Conservation (phyloP, 495 filamentous ascomycete genomes). For the Xylaria palmicola region DNA sequence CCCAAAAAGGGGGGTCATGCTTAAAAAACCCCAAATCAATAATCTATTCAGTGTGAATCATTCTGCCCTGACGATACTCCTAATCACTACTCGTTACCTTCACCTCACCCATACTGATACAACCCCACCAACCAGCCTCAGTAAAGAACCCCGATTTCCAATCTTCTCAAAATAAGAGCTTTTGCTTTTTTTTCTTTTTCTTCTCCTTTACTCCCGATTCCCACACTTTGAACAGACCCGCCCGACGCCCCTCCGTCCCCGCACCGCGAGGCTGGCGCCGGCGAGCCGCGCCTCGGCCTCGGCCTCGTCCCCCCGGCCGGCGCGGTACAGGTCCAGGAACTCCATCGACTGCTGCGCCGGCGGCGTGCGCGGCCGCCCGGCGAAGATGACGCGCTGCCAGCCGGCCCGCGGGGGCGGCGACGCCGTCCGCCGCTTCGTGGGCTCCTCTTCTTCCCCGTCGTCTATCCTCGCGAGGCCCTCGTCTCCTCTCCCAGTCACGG, state of each 20-base stretch:
- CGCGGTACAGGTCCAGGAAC: constrained; percentile 19
- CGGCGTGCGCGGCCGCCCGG: neutral
- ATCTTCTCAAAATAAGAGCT: too few species aligned
- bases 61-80: neutral
- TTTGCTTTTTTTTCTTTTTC: too few species aligned
- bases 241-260: constrained; percentile 27
- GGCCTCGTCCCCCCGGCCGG: constrained; percentile 8
- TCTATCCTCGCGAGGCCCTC: too few species aligned
- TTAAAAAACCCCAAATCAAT: too few species aligned
- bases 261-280: constrained; percentile 37
- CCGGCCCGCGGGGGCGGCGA: too few species aligned
- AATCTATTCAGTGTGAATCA: neutral
- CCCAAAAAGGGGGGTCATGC: too few species aligned
- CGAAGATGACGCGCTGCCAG: neutral
- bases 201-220: neutral
- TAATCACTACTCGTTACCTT: too few species aligned
- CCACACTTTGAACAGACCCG: constrained; percentile 1
- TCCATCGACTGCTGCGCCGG: constrained; percentile 25
- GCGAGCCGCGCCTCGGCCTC: constrained; percentile 24
- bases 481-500: constrained; percentile 14
- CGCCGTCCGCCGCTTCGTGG: neutral
- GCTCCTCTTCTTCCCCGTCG: neutral
- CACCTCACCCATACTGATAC: neutral
- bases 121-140: neutral
- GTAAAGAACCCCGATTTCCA: too few species aligned